phyloP scores from a whole-genome alignment of 805 yeast species.

The Nakazawaea wyomingensis region DNA sequence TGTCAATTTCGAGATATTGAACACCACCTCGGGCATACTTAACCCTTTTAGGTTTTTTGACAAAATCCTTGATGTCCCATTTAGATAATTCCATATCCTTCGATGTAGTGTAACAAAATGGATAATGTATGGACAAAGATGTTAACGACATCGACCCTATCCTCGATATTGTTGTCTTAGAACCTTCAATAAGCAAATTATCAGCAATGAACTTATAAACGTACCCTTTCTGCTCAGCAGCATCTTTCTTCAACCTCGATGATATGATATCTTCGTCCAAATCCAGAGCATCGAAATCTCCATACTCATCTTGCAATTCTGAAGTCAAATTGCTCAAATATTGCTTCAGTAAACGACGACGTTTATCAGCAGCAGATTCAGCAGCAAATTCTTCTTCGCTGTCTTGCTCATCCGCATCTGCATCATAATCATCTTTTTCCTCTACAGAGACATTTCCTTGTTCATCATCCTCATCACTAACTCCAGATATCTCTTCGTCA shows the following conservation, averaged over 20 bases:
- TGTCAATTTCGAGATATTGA: conserved; percentile 34
- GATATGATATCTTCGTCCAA: conserved; percentile 82
- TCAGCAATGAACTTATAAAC: conserved; percentile 66
- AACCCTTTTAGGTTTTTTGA: conserved; percentile 58
- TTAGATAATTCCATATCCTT: conserved; percentile 78
- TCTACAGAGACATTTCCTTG: conserved; percentile 33
- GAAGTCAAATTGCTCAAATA: conserved; percentile 74
- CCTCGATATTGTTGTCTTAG: conserved; percentile 41
- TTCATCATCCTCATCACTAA: conserved; percentile 44
- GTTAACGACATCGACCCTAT: conserved; percentile 60
- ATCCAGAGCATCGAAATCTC: conserved; percentile 83
- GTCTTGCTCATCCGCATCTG: conserved; percentile 40
- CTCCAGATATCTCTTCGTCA: conserved; percentile 56
- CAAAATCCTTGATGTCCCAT: conserved; percentile 59
- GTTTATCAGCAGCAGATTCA: conserved; percentile 87
- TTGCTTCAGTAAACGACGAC: conserved; percentile 91
- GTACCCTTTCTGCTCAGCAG: conserved; percentile 83
- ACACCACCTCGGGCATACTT: conserved; percentile 63
- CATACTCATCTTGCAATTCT: conserved; percentile 37
- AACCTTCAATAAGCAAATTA: conserved; percentile 36
- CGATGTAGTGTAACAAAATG: conserved; percentile 70
- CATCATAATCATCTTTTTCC: conserved; percentile 24
- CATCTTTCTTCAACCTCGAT: conserved; percentile 77
- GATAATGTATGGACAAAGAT: conserved; percentile 48
- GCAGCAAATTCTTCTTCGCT: conserved; percentile 69